Percentiles rank a stretch among this genome's conserved stretches.
phyloP scores from a whole-genome alignment of 2,329 filamentous ascomycete species.

The Cladobotryum mycophilum region DNA sequence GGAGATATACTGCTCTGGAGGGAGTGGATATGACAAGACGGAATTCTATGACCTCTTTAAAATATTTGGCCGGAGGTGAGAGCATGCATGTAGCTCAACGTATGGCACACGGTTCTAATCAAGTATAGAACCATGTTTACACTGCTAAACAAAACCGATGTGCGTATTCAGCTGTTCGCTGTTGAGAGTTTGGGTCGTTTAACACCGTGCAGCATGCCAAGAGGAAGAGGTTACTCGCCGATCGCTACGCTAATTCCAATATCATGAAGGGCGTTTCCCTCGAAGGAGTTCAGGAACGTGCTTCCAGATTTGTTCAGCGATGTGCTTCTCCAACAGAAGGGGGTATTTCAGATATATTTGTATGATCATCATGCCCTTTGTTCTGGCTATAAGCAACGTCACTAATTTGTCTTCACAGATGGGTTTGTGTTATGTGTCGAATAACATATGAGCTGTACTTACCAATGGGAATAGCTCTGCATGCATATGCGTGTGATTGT shows the following conservation, averaged over 20 bases:
- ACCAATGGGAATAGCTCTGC: conserved; percentile 36
- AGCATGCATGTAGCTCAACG: not conserved
- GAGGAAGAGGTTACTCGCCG: conserved; percentile 57
- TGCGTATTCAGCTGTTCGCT: conserved; percentile 23
- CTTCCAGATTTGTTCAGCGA: conserved; percentile 47
- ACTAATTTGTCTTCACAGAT: conserved; percentile 20
- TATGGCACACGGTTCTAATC: not conserved
- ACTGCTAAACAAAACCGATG: conserved; percentile 47
- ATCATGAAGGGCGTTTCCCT: conserved; percentile 51
- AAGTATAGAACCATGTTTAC: conserved; percentile 52
- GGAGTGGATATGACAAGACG: conserved; percentile 60
- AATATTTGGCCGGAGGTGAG: conserved; percentile 49
- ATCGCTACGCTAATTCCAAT: conserved; percentile 64
- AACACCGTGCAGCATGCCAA: conserved; percentile 47
- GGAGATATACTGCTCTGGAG: conserved; percentile 56
- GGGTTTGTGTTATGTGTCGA: conserved; percentile 18
- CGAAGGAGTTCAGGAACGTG: conserved; percentile 51
- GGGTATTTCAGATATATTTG: conserved; percentile 54
- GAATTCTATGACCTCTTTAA: conserved; percentile 58
- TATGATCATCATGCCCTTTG: conserved; percentile 25
- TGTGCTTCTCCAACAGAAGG: conserved; percentile 39
- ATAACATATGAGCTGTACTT: not conserved
- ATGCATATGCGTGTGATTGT: conserved; percentile 64
- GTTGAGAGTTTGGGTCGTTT: not conserved
- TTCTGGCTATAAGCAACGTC: not conserved